Conservation (phyloP, 2,329 filamentous ascomycete species). For the Hypomyces perniciosus region DNA sequence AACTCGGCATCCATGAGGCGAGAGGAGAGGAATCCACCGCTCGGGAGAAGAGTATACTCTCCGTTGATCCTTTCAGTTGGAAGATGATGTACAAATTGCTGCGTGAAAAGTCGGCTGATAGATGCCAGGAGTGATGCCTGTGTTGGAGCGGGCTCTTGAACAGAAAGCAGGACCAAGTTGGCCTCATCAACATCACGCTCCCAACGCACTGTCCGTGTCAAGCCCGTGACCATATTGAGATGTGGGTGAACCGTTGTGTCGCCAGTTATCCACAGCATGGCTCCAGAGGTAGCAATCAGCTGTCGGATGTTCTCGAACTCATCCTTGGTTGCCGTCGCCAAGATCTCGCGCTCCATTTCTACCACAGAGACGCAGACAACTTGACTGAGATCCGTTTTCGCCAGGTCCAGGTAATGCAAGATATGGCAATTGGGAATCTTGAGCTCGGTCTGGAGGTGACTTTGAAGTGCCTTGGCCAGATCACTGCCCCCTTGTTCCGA, state of each 20-base stretch:
- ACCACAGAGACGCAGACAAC: slow-evolving; percentile 10
- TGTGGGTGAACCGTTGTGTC: slow-evolving; percentile 8
- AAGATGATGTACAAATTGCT: slow-evolving; percentile 11
- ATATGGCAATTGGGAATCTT: slow-evolving; percentile 6
- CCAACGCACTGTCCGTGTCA: slow-evolving; percentile 10
- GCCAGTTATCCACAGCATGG: slow-evolving; percentile 13
- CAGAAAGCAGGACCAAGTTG: slow-evolving; percentile 8
- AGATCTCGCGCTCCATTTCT: slow-evolving; percentile 7
- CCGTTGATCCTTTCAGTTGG: slow-evolving; percentile 9
- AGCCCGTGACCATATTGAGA: slow-evolving; percentile 7
- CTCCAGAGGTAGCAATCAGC: slow-evolving; percentile 10
- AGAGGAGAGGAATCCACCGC: slow-evolving; percentile 5
- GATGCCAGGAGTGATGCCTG: slow-evolving; percentile 4
- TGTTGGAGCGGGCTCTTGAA: background rate
- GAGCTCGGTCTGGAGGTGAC: slow-evolving; percentile 3
- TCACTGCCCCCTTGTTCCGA: background rate
- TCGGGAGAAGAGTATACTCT: slow-evolving; percentile 10
- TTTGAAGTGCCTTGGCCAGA: background rate
- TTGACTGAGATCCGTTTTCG: slow-evolving; percentile 6
- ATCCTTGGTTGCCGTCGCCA: slow-evolving; percentile 7
- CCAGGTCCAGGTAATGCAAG: slow-evolving; percentile 6
- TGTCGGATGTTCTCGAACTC: slow-evolving; percentile 11
- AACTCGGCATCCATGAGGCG: slow-evolving; percentile 8
- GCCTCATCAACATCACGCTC: slow-evolving; percentile 13
- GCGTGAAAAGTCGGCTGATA: slow-evolving; percentile 6